phyloP scores from a whole-genome alignment of 163 green algal species.

The Prototheca stagnorum region DNA sequence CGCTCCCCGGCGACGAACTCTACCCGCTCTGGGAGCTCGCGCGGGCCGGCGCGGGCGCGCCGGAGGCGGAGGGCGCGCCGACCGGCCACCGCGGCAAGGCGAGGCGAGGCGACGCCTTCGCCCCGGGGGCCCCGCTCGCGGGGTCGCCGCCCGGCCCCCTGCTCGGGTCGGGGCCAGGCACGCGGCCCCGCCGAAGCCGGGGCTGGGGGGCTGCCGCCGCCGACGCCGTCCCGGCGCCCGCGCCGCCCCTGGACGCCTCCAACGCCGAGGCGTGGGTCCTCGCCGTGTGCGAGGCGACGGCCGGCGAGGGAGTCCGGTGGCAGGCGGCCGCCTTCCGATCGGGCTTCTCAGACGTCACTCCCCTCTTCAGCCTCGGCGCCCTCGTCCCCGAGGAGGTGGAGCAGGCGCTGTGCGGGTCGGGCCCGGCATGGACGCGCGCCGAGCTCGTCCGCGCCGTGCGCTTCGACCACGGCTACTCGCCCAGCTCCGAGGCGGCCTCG shows the following conservation, averaged over 20 bases:
- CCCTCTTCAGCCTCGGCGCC: constrained; percentile 33
- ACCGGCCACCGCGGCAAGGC: too few species aligned
- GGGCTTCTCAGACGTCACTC: constrained; percentile 58
- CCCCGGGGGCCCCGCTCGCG: too few species aligned
- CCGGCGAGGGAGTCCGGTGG: constrained; percentile 52
- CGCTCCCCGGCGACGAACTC: too few species aligned
- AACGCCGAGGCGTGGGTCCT: constrained; percentile 65
- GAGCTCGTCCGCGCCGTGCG: constrained; percentile 70
- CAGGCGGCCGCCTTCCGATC: constrained; percentile 47
- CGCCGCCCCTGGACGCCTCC: constrained; percentile 16
- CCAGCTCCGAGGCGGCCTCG: background rate
- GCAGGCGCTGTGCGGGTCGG: constrained; percentile 65
- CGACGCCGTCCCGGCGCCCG: background rate
- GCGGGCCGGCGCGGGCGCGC: too few species aligned
- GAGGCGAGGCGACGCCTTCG: too few species aligned
- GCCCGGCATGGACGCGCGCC: constrained; percentile 59
- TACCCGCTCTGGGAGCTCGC: too few species aligned
- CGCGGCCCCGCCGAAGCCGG: too few species aligned
- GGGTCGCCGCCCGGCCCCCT: background rate
- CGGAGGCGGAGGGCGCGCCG: too few species aligned
- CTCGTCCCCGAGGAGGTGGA: constrained; percentile 91
- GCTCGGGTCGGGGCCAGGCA: background rate
- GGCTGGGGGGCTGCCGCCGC: background rate
- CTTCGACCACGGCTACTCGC: constrained; percentile 88
- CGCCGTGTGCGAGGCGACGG: constrained; percentile 67